A percentile compares a stretch with the other conserved stretches of the same genome.
These are phyloP conservation scores for Ceratocystiopsis brevicomis DNA, from an alignment of 2,329 filamentous ascomycete species.

Conservation along the genomic window DNA sequence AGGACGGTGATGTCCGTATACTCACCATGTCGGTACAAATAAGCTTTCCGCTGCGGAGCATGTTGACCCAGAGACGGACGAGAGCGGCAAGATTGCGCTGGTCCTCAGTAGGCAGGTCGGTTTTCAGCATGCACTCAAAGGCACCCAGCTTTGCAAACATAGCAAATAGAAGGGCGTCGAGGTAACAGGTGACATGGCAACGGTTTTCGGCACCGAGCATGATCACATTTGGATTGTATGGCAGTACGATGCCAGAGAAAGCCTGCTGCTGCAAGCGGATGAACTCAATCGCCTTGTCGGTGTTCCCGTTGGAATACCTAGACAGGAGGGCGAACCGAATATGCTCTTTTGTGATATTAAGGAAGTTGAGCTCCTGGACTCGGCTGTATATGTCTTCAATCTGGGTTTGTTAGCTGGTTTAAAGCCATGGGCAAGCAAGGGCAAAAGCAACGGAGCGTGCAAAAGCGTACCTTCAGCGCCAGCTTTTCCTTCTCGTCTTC, in stretches of 20 bases:
- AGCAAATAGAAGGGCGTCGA: slow-evolving; percentile 79
- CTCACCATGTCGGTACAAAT: slow-evolving; percentile 69
- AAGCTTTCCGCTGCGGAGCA: slow-evolving; percentile 67
- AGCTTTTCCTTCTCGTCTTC: slow-evolving; percentile 25
- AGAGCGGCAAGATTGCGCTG: slow-evolving; percentile 58
- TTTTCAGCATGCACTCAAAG: slow-evolving; percentile 85
- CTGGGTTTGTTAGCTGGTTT: slow-evolving; percentile 12
- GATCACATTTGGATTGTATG: slow-evolving; percentile 50
- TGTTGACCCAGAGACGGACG: slow-evolving; percentile 80
- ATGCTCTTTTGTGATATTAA: slow-evolving; percentile 35
- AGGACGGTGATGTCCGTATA: slow-evolving; percentile 1
- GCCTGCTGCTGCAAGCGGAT: slow-evolving; percentile 65
- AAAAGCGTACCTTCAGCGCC: too few relatives aligned
- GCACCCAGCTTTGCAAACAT: slow-evolving; percentile 86
- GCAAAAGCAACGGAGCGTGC: too few relatives aligned
- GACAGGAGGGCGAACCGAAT: slow-evolving; percentile 37
- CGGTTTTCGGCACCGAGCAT: slow-evolving; percentile 79
- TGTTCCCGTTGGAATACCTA: slow-evolving; percentile 47
- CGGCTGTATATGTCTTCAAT: slow-evolving; percentile 22
- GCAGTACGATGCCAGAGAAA: slow-evolving; percentile 56
- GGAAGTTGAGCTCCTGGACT: slow-evolving; percentile 25
- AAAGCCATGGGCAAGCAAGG: too few relatives aligned
- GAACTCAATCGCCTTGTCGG: slow-evolving; percentile 57
- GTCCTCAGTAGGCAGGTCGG: slow-evolving; percentile 51
- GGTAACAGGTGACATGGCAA: slow-evolving; percentile 76